Conservation (phyloP, 202 grass and related monocot species). For the Digitaria exilis region DNA sequence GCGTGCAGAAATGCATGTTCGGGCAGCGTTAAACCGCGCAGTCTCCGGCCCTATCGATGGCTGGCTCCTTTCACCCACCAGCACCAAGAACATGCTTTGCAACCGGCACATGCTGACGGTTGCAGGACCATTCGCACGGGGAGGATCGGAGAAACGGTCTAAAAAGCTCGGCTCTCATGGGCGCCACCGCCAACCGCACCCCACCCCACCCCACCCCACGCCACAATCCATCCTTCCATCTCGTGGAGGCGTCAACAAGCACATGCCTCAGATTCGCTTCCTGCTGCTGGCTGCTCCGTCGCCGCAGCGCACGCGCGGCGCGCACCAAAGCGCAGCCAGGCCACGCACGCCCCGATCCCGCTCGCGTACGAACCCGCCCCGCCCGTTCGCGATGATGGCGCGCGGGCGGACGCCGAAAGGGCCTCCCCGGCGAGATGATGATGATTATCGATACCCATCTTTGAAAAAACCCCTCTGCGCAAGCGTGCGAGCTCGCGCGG, state of each 20-base stretch:
- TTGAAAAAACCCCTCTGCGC: constrained; percentile 34
- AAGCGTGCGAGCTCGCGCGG: constrained; percentile 32
- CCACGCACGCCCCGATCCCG: neutral
- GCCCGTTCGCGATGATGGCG: constrained; percentile 32
- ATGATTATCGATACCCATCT: neutral
- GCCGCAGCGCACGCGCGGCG: neutral
- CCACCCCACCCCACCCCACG: neutral
- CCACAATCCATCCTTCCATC: neutral
- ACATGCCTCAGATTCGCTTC: constrained; percentile 7
- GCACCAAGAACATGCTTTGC: neutral
- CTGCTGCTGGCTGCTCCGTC: neutral
- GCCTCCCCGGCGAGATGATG: neutral
- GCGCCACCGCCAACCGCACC: neutral
- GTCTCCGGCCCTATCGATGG: neutral
- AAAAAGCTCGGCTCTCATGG: constrained; percentile 4
- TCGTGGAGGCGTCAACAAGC: constrained; percentile 14
- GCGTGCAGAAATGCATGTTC: neutral
- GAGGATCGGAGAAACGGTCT: constrained; percentile 17
- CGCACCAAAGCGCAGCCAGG: neutral
- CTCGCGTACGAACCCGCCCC: constrained; percentile 1
- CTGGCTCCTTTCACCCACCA: neutral
- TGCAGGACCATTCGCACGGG: neutral
- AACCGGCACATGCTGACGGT: neutral
- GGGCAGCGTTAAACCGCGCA: neutral
- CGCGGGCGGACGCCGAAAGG: constrained; percentile 20